Evolutionary conservation across 2,329 filamentous ascomycete species (phyloP).

Genomic region (Zalaria obscura): DNA sequence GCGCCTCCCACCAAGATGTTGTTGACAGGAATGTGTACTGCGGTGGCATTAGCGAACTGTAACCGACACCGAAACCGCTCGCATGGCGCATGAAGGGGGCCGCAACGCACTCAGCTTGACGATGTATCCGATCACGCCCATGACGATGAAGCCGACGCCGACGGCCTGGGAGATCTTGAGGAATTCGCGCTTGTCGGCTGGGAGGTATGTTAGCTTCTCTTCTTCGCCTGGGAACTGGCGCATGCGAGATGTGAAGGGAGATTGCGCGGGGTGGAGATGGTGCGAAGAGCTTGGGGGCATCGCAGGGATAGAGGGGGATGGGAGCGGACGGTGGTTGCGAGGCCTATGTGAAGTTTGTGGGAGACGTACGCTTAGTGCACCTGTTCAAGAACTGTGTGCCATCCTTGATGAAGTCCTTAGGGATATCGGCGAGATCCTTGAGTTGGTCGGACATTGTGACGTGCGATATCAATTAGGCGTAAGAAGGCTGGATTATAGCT

Average conservation of each 20-base stretch:
- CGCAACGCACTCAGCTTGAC: slow-evolving; percentile 49
- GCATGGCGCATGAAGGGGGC: not conserved
- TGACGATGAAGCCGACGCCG: slow-evolving; percentile 55
- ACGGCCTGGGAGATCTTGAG: slow-evolving; percentile 50
- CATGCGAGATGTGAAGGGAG: not conserved
- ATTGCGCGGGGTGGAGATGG: not conserved
- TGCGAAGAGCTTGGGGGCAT: not conserved
- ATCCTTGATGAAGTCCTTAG: slow-evolving; percentile 46
- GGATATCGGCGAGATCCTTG: slow-evolving; percentile 56
- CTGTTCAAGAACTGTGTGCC: slow-evolving; percentile 35
- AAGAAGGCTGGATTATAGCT: too few relatives aligned
- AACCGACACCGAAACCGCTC: not conserved
- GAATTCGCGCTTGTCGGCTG: slow-evolving; percentile 45
- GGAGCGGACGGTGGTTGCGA: not conserved
- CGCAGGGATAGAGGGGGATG: not conserved
- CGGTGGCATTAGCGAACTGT: not conserved
- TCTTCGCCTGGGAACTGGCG: not conserved
- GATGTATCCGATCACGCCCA: slow-evolving; percentile 56
- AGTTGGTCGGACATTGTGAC: slow-evolving; percentile 50
- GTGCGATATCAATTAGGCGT: too few relatives aligned
- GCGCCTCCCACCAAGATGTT: slow-evolving; percentile 55
- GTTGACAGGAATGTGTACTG: slow-evolving; percentile 57
- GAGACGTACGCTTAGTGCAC: slow-evolving; percentile 31
- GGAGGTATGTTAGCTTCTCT: not conserved
- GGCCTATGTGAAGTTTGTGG: not conserved